Conservation (phyloP, 2,329 filamentous ascomycete species). For the Aspergillus sp. region DNA sequence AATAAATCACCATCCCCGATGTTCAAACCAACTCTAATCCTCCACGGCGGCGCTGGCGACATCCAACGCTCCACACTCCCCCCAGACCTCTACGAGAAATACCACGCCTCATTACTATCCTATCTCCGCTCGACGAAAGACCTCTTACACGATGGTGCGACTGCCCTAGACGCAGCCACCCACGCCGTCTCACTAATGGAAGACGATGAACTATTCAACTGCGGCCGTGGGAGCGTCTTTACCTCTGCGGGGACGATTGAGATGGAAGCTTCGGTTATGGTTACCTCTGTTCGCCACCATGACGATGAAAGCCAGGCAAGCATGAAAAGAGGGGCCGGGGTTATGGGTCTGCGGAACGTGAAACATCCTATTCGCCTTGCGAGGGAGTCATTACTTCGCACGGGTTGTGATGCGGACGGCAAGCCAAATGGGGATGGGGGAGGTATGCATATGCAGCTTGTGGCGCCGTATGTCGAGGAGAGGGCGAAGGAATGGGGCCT, state of each 20-base stretch:
- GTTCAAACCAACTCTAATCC: conserved; percentile 55
- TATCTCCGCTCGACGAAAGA: conserved; percentile 49
- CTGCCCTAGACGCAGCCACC: conserved; percentile 66
- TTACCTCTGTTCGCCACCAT: conserved; percentile 43
- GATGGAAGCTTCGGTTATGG: conserved; percentile 82
- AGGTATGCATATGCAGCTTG: conserved; percentile 58
- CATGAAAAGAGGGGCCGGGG: conserved; percentile 70
- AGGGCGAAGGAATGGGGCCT: conserved; percentile 59
- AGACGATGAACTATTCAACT: conserved; percentile 76
- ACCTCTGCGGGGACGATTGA: conserved; percentile 76
- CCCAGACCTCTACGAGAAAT: conserved; percentile 51
- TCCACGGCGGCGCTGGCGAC: conserved; percentile 68
- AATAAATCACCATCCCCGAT: conserved; percentile 1
- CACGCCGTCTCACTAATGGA: conserved; percentile 71
- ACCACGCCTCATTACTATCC: conserved; percentile 53
- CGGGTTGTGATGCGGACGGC: conserved; percentile 52
- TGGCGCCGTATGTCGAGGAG: conserved; percentile 60
- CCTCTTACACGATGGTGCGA: conserved; percentile 40
- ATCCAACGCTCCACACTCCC: conserved; percentile 56
- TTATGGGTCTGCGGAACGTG: conserved; percentile 66
- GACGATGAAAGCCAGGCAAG: conserved; percentile 29
- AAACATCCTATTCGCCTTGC: conserved; percentile 74
- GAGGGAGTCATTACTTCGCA: conserved; percentile 56
- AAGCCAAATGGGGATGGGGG: conserved; percentile 34
- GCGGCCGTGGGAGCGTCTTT: conserved; percentile 77